Evolutionary conservation across 129 eudicot genomes (phyloP).

Genomic region (Chrysanthemum makinoi): DNA sequence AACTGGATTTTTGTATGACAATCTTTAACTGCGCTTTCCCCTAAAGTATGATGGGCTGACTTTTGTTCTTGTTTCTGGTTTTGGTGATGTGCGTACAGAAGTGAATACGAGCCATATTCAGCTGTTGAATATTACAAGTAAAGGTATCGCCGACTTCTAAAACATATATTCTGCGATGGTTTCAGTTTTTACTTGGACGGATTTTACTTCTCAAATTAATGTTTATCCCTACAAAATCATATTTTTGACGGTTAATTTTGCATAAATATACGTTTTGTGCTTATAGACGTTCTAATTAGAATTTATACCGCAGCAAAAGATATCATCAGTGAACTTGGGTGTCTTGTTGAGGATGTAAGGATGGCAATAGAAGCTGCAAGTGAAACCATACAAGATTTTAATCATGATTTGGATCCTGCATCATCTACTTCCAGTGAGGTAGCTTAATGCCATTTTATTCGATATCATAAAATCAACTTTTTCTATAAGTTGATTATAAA

Average conservation of each 20-base stretch:
- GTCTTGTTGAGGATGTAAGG: constrained; percentile 47
- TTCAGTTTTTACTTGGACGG: background rate
- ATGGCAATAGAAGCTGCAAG: constrained; percentile 31
- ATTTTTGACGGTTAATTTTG: too few relatives aligned
- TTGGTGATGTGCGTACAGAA: constrained; percentile 47
- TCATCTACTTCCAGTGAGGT: constrained; percentile 33
- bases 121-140: constrained; percentile 38
- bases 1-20: background rate
- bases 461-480: background rate
- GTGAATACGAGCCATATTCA: constrained; percentile 60
- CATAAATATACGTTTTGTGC: background rate
- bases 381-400: constrained; percentile 23
- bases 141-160: constrained; percentile 38
- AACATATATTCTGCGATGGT: background rate
- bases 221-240: too few relatives aligned
- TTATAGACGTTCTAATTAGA: constrained; percentile 7
- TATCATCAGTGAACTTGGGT: constrained; percentile 53
- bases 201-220: background rate
- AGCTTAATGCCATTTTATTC: constrained; percentile 14
- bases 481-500: background rate
- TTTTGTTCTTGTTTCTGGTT: constrained; percentile 15
- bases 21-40: background rate
- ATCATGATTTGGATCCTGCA: constrained; percentile 14
- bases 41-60: constrained; percentile 20
- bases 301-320: constrained; percentile 42